Evolutionary conservation across 2,329 filamentous ascomycete genomes (phyloP), one percentile per base, ranked within the genome.

Genomic region (Fusarium algeriense): DNA sequence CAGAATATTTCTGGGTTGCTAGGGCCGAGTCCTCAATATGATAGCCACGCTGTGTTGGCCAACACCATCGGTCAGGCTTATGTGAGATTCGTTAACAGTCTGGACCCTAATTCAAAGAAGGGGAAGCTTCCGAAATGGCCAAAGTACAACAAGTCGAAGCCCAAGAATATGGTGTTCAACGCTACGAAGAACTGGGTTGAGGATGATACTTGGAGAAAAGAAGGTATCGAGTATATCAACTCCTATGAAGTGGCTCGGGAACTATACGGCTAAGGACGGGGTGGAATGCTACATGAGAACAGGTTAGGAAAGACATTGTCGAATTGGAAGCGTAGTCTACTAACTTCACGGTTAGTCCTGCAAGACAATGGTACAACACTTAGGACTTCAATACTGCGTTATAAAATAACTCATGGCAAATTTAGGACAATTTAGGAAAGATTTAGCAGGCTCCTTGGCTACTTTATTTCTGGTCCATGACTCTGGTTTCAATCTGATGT

Each of bases 1-100:
- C 83, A 86, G 73, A 86, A 87, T 60, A 85, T 86, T 48, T 81
- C 80, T 2, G 85, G 85, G 0, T 64, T 82, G 28, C 75, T 86
- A n/a, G 84, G 84, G 0, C 81, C 84, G 0, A 80, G 84, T 26
- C 84, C 84, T 1, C 66, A 80, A 53, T 83, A 81, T 35, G 81
- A 85, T 49, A 77, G 74, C 26, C 80, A 85, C 44, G 69, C 64
- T 14, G 64, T 64, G 43, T 67, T 83, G 15, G 81, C 82, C 9
- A 73, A 73, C 40, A 76, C 75, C 9, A 82, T 85, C 19, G 83
- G 82, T 3, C 75, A 79, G 67, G 80, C 83, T 1, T 85, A 85
- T 60, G 77, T 84, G 15, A 75, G 80, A 13, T 87, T 87, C 49
- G 83, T 85, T 2, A 75, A 83, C 40, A 74, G 78, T 20, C 67